Base-by-base conservation (phyloP, 2,329 filamentous ascomycete genomes). In the Talaromyces sp. region DNA sequence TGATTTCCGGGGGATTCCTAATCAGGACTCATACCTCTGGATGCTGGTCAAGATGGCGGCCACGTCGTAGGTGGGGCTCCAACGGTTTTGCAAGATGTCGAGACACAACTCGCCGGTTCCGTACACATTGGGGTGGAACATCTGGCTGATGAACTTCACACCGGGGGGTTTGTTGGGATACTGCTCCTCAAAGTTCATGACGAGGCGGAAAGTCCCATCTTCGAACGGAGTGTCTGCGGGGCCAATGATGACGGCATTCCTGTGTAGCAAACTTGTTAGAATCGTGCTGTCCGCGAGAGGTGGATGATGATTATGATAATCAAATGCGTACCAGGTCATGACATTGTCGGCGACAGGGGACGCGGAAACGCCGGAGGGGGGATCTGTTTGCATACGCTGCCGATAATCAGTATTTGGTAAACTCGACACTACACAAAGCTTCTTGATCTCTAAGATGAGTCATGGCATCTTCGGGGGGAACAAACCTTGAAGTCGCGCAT, bases 121-220 rank as follows among this genome's bases (percentile, higher is more conserved):
- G 75, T 99, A 99, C 61, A 99, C 95, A 73, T 99, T 99, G 18
- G 95, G 95, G 71, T 99, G 95, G 78, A 99, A 99, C 95, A 99
- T 99, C 76, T 95, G 88, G 77, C 91, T 96, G 75, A 99, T 96
- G 76, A 99, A 99, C 75, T 98, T 98, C 79, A 98, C 95, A 36
- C 92, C 90, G 0, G 95, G 95, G 5, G 95, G 95, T 76, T 98
- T 98, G 80, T 98, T 99, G 33, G 95, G 95, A 71, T 99, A 99
- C 72, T 96, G 93, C 77, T 99, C 95, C 75, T 98, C 95, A 70
- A 99, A 99, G 74, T 97, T 92, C 94, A 99, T 98, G 57, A 98
- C 93, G 10, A 99, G 88, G 67, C 94, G 85, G 76, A 99, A 99
- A 27, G 95, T 99, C 65, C 95, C 95, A 76, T 99, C 95, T 78